Evolutionary conservation across 805 yeast genomes (phyloP).

Genomic region (Nakazawaea anatomiae): DNA sequence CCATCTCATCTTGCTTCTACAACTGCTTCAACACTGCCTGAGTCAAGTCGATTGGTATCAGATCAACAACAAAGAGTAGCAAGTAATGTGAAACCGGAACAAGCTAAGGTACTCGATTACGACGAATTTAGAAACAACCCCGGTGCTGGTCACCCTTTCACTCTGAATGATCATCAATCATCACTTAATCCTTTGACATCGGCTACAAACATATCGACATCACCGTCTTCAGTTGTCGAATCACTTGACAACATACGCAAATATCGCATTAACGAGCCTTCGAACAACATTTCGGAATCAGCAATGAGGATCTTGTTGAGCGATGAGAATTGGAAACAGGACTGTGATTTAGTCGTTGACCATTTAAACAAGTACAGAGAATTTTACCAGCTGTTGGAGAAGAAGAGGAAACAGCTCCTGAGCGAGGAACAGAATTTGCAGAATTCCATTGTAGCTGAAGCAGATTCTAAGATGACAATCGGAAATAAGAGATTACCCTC

Average conservation of each 20-base stretch:
- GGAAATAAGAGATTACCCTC: neutral
- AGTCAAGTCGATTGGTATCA: no score
- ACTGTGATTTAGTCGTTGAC: conserved; percentile 2
- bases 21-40: no score
- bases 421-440: neutral
- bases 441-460: no score
- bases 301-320: neutral
- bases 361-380: conserved; percentile 2
- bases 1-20: no score
- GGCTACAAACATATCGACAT: no score
- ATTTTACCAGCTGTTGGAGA: neutral
- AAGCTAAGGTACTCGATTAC: no score
- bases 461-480: neutral
- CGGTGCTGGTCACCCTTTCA: no score
- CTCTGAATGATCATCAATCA: no score
- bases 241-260: neutral
- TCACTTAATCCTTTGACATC: no score
- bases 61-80: no score
- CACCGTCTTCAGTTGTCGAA: neutral
- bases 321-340: conserved; percentile 4
- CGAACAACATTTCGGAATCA: neutral
- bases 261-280: neutral
- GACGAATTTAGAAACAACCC: no score
- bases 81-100: no score
- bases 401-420: neutral